Conservation (phyloP, 768 basidiomycete species). For the Hysterangium stoloniferum region DNA sequence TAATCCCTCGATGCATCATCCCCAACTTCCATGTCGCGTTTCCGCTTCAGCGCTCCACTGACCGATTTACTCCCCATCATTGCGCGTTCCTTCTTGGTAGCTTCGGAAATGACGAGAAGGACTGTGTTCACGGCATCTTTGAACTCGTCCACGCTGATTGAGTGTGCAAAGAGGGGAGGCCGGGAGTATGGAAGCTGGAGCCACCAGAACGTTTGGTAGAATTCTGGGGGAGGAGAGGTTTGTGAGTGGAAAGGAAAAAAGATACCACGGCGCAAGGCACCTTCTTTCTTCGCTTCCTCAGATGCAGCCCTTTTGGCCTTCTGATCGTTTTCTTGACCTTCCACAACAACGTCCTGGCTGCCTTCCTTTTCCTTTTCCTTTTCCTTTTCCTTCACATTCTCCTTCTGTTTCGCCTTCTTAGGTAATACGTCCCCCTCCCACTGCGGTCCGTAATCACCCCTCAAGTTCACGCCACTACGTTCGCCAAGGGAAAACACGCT, state of each 20-base stretch:
- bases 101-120: slow-evolving; percentile 74
- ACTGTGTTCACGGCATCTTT: slow-evolving; percentile 64
- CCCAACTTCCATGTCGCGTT: slow-evolving; percentile 38
- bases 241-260: neutral
- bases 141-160: slow-evolving; percentile 54
- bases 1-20: slow-evolving; percentile 61
- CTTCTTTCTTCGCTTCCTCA: slow-evolving; percentile 50
- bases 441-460: slow-evolving; percentile 76
- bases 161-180: slow-evolving; percentile 58
- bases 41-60: slow-evolving; percentile 47
- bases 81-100: slow-evolving; percentile 79
- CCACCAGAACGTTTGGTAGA: slow-evolving; percentile 87
- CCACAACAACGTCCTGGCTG: slow-evolving; percentile 21
- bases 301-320: slow-evolving; percentile 17
- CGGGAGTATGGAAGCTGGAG: slow-evolving; percentile 80
- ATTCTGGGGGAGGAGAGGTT: slow-evolving; percentile 35
- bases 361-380: slow-evolving; percentile 15
- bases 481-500: slow-evolving; percentile 83
- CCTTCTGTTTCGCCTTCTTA: slow-evolving; percentile 28
- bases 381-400: slow-evolving; percentile 19
- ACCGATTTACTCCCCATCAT: slow-evolving; percentile 71
- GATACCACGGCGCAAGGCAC: slow-evolving; percentile 27
- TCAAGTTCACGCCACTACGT: slow-evolving; percentile 83
- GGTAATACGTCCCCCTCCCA: slow-evolving; percentile 65
- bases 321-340: neutral